phyloP scores from a whole-genome alignment of 73 alveolate genomes.

The Paramecium pentaurelia region DNA sequence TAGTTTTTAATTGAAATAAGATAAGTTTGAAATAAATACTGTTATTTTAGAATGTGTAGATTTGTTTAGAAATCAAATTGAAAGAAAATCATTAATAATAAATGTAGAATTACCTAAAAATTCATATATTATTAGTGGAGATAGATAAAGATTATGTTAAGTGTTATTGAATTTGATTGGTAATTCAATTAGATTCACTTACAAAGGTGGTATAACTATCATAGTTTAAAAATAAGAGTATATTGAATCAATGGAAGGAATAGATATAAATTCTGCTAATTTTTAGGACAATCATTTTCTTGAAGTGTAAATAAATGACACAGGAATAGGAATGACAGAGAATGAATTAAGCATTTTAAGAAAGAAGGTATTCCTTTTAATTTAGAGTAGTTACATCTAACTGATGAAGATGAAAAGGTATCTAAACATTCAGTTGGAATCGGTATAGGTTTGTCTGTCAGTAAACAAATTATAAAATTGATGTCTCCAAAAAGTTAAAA shows the following conservation, averaged over 20 bases:
- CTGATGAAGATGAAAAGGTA: constrained; percentile 17
- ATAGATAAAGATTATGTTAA: not conserved
- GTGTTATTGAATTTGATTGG: not conserved
- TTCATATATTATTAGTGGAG: not conserved
- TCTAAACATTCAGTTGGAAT: not conserved
- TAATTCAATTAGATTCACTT: not conserved
- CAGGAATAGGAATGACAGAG: constrained; percentile 28
- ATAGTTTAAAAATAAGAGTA: not conserved
- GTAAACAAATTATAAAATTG: not conserved
- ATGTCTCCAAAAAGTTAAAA: not conserved
- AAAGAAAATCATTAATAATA: not conserved
- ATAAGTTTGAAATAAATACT: not conserved
- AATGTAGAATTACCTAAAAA: not conserved
- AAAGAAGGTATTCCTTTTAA: not conserved
- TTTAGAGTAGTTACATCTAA: not conserved
- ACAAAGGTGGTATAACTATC: not conserved
- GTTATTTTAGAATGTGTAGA: not conserved
- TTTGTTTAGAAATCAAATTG: not conserved
- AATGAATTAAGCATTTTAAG: not conserved
- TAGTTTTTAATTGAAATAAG: not conserved
- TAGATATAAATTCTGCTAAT: not conserved
- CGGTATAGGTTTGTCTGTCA: not conserved
- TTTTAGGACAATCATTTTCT: not conserved
- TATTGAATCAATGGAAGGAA: not conserved
- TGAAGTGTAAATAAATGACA: not conserved